Percentiles rank a stretch among this genome's conserved stretches.
phyloP scores from a whole-genome alignment of 176 grass and related monocot species.

The Calamus simplicifolius region DNA sequence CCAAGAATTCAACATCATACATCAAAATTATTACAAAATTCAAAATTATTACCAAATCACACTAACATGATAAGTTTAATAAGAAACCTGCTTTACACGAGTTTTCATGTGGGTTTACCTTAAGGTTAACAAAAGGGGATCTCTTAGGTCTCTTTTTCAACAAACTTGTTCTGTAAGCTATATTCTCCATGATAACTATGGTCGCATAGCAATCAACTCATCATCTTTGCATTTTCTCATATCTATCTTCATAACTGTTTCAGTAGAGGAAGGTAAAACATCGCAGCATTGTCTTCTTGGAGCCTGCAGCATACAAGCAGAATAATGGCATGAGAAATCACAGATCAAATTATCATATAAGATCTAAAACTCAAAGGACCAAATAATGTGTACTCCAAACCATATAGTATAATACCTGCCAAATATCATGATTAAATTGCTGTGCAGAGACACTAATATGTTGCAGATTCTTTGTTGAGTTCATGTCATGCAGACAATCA shows the following conservation, averaged over 20 bases:
- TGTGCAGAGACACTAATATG: conserved; percentile 44
- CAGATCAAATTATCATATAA: conserved; percentile 6
- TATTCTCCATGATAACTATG: conserved; percentile 14
- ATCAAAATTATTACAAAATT: no score
- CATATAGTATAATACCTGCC: conserved; percentile 37
- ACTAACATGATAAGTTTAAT: no score
- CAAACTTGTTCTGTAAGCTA: not conserved
- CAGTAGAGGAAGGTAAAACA: conserved; percentile 55
- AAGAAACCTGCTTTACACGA: no score
- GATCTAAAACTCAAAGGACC: not conserved
- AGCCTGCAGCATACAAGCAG: conserved; percentile 38
- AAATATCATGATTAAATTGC: conserved; percentile 26
- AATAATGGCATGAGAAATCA: conserved; percentile 3
- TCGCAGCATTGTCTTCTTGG: conserved; percentile 78
- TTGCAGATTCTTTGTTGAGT: conserved; percentile 29
- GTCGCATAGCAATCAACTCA: conserved; percentile 75
- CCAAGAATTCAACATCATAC: no score
- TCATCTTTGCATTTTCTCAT: conserved; percentile 85
- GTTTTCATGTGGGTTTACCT: not conserved
- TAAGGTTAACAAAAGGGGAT: not conserved
- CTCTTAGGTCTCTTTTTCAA: not conserved
- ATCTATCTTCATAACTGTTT: conserved; percentile 42
- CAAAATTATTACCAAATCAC: no score
- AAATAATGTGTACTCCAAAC: not conserved
- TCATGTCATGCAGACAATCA: conserved; percentile 42